phyloP scores from a whole-genome alignment of 768 basidiomycete species.

The Termitomyces sp. region DNA sequence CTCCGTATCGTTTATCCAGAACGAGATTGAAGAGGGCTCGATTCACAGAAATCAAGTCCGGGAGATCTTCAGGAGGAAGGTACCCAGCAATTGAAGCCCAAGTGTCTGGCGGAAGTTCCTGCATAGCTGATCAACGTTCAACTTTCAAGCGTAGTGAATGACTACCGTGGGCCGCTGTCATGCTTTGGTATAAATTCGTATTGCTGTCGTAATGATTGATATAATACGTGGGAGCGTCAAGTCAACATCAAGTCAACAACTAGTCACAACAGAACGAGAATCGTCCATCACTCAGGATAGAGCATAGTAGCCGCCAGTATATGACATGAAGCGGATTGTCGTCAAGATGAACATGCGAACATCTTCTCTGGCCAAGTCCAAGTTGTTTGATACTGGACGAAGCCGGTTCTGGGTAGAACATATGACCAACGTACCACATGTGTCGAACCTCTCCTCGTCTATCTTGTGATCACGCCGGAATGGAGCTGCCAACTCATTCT shows the following conservation, averaged over 20 bases:
- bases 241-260: background rate
- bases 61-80: conserved; percentile 10
- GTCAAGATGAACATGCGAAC: background rate
- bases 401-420: background rate
- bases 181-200: background rate
- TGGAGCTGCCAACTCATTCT: background rate
- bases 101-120: conserved; percentile 26
- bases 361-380: too few relatives aligned
- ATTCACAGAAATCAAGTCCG: conserved; percentile 26
- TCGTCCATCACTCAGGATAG: background rate
- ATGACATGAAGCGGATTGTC: background rate
- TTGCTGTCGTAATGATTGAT: background rate
- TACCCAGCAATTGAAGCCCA: conserved; percentile 26
- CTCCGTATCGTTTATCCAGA: conserved; percentile 24
- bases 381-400: background rate
- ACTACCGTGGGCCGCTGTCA: background rate
- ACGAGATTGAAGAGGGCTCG: conserved; percentile 26
- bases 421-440: background rate
- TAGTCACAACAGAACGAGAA: background rate
- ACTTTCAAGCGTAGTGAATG: background rate
- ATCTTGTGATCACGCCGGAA: background rate
- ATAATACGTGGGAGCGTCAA: background rate
- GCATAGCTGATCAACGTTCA: conserved; percentile 1
- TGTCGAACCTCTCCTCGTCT: background rate
- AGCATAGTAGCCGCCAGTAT: background rate